Base-by-base conservation (phyloP, 805 yeast genomes). In the Cyberlindnera petersonii region DNA sequence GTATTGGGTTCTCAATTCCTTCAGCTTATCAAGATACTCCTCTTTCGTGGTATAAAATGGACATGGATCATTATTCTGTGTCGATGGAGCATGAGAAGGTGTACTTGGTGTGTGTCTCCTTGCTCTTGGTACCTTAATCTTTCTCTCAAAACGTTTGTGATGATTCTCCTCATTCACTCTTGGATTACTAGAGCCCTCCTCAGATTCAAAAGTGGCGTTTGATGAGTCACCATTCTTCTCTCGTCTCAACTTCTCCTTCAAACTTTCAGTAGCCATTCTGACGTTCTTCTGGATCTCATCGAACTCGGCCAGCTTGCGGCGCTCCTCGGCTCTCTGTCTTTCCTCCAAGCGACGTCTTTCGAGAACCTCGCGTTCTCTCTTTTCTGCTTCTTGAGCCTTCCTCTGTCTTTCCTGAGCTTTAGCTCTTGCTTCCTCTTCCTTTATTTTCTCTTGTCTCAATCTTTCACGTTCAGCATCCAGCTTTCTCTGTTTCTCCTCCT, bases 311-410 rank as follows among this genome's bases (percentile, higher is more conserved):
- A 34, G 16, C 24, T 26, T 33, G 11, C 24, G 29, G 8, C 44
- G 40, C 21, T 44, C 40, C 23, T 40, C 40, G 3, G 44, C 43
- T 22, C 31, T 39, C 4, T 4, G 17, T 26, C 37, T 24, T 14
- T 41, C 48, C 31, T 42, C 50, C 17, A 31, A 27, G 13, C 45
- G 39, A 9, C 47, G 43, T 21, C 38, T 38, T 35, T 48, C 49
- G 31, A 44, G 20, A 8, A 44, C 46, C 9, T 31, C 37, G 9
- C 19, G 24, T 31, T 43, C 50, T 24, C 47, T 24, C 14, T 24
- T 16, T 13, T 28, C 39, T 19, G 33, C 39, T 23, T 40, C 44
- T n/a, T 23, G 11, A 2, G 43, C 27, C 35, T 46, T 41, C 19
- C 26, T 19, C 18, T 29, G 28, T 13, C 41, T 21, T 24, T 37